Conservation (phyloP, 1,284 basidiomycete genomes). For the Ceratobasidium sp. region DNA sequence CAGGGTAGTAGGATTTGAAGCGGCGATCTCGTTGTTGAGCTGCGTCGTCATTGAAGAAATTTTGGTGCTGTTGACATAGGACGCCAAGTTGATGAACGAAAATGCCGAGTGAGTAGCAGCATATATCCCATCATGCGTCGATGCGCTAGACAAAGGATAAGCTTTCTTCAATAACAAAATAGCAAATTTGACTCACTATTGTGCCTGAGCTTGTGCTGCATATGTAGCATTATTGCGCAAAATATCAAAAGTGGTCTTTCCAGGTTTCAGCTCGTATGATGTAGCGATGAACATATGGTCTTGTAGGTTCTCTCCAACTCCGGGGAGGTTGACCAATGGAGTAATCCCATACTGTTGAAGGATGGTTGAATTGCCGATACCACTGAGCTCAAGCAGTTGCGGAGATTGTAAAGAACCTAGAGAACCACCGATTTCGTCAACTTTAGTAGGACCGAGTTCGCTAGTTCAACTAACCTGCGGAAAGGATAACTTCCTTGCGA, state of each 20-base stretch:
- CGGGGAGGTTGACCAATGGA: constrained; percentile 58
- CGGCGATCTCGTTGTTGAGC: constrained; percentile 32
- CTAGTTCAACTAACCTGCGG: constrained; percentile 54
- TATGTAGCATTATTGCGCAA: constrained; percentile 44
- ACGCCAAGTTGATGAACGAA: constrained; percentile 45
- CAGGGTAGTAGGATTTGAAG: constrained; percentile 1
- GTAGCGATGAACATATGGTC: constrained; percentile 55
- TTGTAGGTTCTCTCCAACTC: constrained; percentile 62
- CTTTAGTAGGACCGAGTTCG: background rate
- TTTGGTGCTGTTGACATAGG: constrained; percentile 25
- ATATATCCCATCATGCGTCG: constrained; percentile 45
- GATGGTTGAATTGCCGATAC: constrained; percentile 61
- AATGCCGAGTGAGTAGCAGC: constrained; percentile 47
- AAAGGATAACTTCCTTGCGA: constrained; percentile 60
- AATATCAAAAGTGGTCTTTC: constrained; percentile 48
- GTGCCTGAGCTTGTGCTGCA: constrained; percentile 41
- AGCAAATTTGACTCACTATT: constrained; percentile 39
- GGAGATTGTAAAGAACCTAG: constrained; percentile 60
- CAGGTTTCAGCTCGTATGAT: constrained; percentile 47
- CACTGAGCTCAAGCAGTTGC: constrained; percentile 65
- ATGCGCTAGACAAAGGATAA: constrained; percentile 26
- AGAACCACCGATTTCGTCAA: constrained; percentile 7
- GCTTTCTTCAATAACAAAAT: background rate
- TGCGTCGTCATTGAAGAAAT: constrained; percentile 33
- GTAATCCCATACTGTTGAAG: constrained; percentile 59